These are phyloP conservation scores for Drechslerella dactyloides DNA, from an alignment of 2,329 filamentous ascomycete species.

Conservation along the genomic window DNA sequence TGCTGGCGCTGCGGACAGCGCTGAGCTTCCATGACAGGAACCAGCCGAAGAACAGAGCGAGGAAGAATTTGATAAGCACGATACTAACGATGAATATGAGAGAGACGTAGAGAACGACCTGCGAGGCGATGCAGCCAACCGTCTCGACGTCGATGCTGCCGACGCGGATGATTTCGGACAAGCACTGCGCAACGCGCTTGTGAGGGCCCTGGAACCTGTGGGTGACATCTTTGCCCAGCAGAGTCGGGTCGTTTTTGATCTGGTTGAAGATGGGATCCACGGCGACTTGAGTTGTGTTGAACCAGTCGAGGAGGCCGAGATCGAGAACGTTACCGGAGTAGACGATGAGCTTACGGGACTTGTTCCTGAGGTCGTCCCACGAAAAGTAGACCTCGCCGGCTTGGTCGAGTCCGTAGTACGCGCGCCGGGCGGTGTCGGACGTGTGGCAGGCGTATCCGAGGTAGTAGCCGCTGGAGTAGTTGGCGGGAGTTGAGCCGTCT, in stretches of 20 bases:
- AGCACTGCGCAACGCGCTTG: constrained; percentile 82
- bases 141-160: constrained; percentile 94
- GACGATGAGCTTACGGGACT: constrained; percentile 84
- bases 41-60: constrained; percentile 94
- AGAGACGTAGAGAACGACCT: constrained; percentile 94
- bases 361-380: constrained; percentile 92
- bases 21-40: constrained; percentile 82
- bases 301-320: constrained; percentile 85
- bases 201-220: constrained; percentile 81
- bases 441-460: constrained; percentile 90
- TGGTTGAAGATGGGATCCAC: constrained; percentile 80
- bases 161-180: constrained; percentile 93
- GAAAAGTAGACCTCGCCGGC: constrained; percentile 92
- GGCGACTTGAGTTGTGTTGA: constrained; percentile 79
- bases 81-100: constrained; percentile 90
- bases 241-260: constrained; percentile 71
- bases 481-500: constrained; percentile 81
- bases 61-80: constrained; percentile 81
- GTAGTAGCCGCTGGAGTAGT: constrained; percentile 72
- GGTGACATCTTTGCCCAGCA: constrained; percentile 87
- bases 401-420: constrained; percentile 70
- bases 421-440: constrained; percentile 68
- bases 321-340: constrained; percentile 95
- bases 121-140: constrained; percentile 94
- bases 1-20: constrained; percentile 73